Base-by-base conservation (phyloP, 305 asterid species). In the Plantago rigida region DNA sequence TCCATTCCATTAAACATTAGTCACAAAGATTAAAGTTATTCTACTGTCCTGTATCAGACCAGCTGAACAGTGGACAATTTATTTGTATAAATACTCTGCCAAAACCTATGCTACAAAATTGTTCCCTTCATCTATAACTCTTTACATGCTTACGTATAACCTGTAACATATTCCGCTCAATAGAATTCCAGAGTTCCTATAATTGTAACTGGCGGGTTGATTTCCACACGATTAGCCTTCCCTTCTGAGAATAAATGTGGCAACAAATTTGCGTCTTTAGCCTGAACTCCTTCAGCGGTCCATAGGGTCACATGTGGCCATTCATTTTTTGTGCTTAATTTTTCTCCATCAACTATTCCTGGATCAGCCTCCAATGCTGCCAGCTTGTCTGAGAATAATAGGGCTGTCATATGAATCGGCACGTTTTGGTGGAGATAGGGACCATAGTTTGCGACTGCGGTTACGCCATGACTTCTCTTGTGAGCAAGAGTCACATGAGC, bases 401-500 rank as follows among this genome's bases (percentile, higher is more conserved):
- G 73, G 0, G 96, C 89, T 4, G 56, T 69, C 51, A 92, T 48
- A 42, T 68, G 72, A 60, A 89, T 75, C 0, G 95, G 94, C 9
- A 84, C 96, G 29, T 76, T 72, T 44, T 74, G 84, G 77, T 84
- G 54, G 71, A 86, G 72, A 68, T 84, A 67, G 5, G 77, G 70
- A 14, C 84, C 97, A 34, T 80, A 92, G 51, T 72, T 74, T 52
- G 95, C 96, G 13, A 92, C 84, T 56, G 97, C 94, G 13, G 94
- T 56, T 39, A 89, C 85, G 10, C 97, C 95, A 8, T 92, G 99
- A 55, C 94, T 86, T 60, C 88, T 79, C 79, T 92, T 92, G 63
- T 88, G 99, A 59, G 99, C 99, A 24, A 92, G 95, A 44, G 97
- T 92, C 64, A 92, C 46, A 63, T 92, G 99, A 59, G 94, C 91